Evolutionary conservation across 2,329 filamentous ascomycete species (phyloP).

Genomic region (Epichloe amarillans): DNA sequence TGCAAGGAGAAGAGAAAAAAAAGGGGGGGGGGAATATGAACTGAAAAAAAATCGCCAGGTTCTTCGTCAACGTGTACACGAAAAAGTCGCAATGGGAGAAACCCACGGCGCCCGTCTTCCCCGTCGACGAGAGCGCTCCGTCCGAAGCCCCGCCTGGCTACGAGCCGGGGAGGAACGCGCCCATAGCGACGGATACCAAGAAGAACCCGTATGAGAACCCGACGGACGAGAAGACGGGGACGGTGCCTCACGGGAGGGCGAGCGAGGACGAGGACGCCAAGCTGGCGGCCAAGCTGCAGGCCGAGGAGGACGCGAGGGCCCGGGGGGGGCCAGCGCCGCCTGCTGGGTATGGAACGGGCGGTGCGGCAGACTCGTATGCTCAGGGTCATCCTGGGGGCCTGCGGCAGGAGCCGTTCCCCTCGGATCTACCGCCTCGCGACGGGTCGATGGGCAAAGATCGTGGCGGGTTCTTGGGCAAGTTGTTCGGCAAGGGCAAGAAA

Average conservation of each 20-base stretch:
- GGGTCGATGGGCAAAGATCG: constrained; percentile 23
- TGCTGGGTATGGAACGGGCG: constrained; percentile 20
- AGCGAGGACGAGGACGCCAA: constrained; percentile 53
- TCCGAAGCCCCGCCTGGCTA: constrained; percentile 58
- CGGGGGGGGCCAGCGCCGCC: constrained; percentile 20
- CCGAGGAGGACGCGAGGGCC: constrained; percentile 62
- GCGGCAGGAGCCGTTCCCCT: constrained; percentile 15
- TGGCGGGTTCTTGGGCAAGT: constrained; percentile 36
- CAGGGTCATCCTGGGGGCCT: constrained; percentile 12
- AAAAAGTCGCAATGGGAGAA: constrained; percentile 86
- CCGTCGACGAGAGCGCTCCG: constrained; percentile 30
- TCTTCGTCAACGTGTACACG: constrained; percentile 81
- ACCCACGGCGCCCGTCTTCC: constrained; percentile 55
- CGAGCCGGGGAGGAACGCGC: constrained; percentile 26
- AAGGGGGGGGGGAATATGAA: not conserved
- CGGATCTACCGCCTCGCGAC: constrained; percentile 30
- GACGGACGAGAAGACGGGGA: constrained; percentile 6
- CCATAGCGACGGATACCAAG: constrained; percentile 43
- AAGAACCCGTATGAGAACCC: constrained; percentile 53
- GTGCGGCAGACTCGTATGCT: constrained; percentile 14
- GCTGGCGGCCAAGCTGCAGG: constrained; percentile 65
- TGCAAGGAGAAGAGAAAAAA: not conserved
- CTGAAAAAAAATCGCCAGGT: constrained; percentile 36
- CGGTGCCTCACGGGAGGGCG: constrained; percentile 12
- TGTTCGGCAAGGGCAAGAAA: constrained; percentile 31